These are phyloP conservation scores for Cryptosporidium ubiquitum DNA, from an alignment of 169 alveolate genomes.

Conservation along the genomic window DNA sequence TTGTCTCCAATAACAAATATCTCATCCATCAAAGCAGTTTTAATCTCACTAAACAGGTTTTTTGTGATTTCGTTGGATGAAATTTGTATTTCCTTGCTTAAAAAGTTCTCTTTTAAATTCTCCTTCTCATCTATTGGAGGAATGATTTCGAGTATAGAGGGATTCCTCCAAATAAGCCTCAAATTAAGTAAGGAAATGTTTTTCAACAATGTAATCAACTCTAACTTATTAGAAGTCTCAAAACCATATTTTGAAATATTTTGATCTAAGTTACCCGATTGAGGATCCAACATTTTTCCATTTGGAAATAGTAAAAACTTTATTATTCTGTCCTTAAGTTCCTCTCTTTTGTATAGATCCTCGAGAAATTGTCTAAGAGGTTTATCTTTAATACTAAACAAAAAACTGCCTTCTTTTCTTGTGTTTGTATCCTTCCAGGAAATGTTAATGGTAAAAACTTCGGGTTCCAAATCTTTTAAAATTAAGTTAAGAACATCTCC, in stretches of 20 bases:
- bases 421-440: slow-evolving; percentile 55
- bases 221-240: neutral
- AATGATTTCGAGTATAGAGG: slow-evolving; percentile 6
- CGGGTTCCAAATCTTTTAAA: neutral
- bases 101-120: neutral
- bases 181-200: neutral
- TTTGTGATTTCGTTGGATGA: neutral
- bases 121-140: slow-evolving; percentile 13
- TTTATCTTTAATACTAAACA: neutral
- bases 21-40: neutral
- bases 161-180: slow-evolving; percentile 45
- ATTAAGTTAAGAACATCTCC: slow-evolving; percentile 20
- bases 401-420: slow-evolving; percentile 16
- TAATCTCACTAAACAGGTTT: neutral
- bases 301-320: slow-evolving; percentile 6
- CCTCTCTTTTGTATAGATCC: neutral
- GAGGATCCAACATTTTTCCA: slow-evolving; percentile 23
- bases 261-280: neutral
- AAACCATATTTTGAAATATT: slow-evolving; percentile 8
- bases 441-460: neutral
- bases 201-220: neutral
- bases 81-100: neutral
- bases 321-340: neutral
- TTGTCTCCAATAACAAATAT: neutral
- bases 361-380: slow-evolving; percentile 6